Evolutionary conservation across 257 asterid species (phyloP).

Genomic region (Echium plantagineum): DNA sequence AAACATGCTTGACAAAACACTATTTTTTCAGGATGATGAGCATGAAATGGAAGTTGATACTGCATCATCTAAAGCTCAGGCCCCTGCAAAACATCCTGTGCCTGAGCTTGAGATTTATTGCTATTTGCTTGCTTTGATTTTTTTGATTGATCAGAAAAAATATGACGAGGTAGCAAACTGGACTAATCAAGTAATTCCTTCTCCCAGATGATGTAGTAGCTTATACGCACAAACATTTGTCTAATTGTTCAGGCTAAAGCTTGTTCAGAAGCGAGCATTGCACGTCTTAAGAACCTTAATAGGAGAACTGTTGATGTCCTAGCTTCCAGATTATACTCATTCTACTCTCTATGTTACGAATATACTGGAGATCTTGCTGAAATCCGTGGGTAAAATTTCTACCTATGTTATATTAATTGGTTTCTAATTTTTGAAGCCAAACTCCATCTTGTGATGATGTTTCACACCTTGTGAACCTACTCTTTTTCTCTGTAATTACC

Average conservation of each 20-base stretch:
- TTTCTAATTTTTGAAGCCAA: neutral
- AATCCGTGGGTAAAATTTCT: constrained; percentile 49
- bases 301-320: constrained; percentile 64
- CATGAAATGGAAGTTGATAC: constrained; percentile 80
- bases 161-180: constrained; percentile 41
- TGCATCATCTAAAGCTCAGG: constrained; percentile 47
- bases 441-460: neutral
- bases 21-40: constrained; percentile 44
- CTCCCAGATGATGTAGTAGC: neutral
- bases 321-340: constrained; percentile 64
- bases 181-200: neutral
- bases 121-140: constrained; percentile 64
- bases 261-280: constrained; percentile 66
- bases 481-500: constrained; percentile 7
- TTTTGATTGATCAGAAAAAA: constrained; percentile 68
- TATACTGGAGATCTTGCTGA: constrained; percentile 69
- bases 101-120: constrained; percentile 82
- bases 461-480: neutral
- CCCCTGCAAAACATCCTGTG: constrained; percentile 43
- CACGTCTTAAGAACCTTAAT: constrained; percentile 46
- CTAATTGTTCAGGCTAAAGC: constrained; percentile 48
- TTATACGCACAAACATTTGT: neutral
- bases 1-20: constrained; percentile 1
- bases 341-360: constrained; percentile 70
- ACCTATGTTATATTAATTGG: neutral